phyloP scores from a whole-genome alignment of 352 stramenopile species.

The Globisporangium rhizosaccharum region DNA sequence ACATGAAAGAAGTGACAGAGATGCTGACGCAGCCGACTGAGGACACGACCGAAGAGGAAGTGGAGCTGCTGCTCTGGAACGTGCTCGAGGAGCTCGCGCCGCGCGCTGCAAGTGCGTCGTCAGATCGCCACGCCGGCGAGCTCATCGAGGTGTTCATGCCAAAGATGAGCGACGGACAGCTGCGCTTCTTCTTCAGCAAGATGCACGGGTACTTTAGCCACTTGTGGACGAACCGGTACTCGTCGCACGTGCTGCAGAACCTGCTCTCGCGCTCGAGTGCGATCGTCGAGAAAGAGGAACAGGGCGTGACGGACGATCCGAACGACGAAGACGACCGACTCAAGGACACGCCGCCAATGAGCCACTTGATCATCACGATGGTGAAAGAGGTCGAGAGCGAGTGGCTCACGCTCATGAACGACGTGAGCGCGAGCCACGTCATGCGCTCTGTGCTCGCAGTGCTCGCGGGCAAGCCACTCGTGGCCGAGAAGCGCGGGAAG shows the following conservation, averaged over 20 bases:
- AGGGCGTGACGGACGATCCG: conserved; percentile 18
- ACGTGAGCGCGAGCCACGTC: conserved; percentile 82
- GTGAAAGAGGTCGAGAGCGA: conserved; percentile 68
- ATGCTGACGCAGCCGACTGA: conserved; percentile 53
- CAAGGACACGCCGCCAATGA: conserved; percentile 57
- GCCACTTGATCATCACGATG: conserved; percentile 67
- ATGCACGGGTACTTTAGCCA: conserved; percentile 79
- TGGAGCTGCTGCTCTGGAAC: conserved; percentile 69
- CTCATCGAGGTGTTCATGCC: conserved; percentile 65
- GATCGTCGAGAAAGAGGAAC: conserved; percentile 43
- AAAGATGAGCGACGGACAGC: conserved; percentile 63
- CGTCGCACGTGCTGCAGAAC: conserved; percentile 79
- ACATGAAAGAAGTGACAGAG: conserved; percentile 79
- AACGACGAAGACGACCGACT: conserved; percentile 58
- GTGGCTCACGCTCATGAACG: conserved; percentile 84
- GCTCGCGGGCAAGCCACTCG: conserved; percentile 56
- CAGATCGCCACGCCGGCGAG: conserved; percentile 68
- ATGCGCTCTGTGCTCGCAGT: conserved; percentile 66
- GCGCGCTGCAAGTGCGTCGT: conserved; percentile 63
- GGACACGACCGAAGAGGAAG: conserved; percentile 52
- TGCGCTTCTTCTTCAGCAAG: conserved; percentile 74
- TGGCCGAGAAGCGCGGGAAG: conserved; percentile 76
- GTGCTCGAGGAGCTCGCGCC: conserved; percentile 75
- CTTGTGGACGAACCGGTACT: conserved; percentile 85
- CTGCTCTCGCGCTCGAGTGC: conserved; percentile 52